Evolutionary conservation across 2,329 filamentous ascomycete species (phyloP).

Genomic region (Hyphodiscus sp.): DNA sequence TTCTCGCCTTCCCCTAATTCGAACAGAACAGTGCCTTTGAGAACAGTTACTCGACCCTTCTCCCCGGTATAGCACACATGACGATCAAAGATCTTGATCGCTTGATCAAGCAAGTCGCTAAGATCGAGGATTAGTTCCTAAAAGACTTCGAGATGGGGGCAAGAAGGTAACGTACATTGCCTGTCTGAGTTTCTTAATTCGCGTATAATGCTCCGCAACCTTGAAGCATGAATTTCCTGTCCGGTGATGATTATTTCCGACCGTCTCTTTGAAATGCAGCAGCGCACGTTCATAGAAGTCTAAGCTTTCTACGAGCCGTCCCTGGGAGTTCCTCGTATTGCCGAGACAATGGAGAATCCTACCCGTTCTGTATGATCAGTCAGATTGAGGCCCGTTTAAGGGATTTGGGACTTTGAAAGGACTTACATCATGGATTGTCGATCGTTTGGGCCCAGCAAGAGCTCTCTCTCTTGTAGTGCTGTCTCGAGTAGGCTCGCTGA

Average conservation of each 20-base stretch:
- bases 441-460: background rate
- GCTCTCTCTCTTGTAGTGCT: constrained; percentile 1
- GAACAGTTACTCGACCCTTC: no score
- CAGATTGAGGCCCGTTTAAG: background rate
- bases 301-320: constrained; percentile 16
- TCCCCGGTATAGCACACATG: no score
- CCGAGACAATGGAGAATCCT: background rate
- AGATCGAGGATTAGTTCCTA: no score
- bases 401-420: background rate
- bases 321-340: constrained; percentile 1
- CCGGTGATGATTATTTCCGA: constrained; percentile 24
- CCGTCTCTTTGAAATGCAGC: constrained; percentile 18
- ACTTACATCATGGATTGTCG: constrained; percentile 1
- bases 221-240: constrained; percentile 22
- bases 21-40: no score
- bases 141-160: no score
- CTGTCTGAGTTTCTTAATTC: background rate
- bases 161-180: no score
- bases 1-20: no score
- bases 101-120: no score
- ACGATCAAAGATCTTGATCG: no score
- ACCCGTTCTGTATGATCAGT: constrained; percentile 1
- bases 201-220: constrained; percentile 22
- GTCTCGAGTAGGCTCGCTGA: background rate
- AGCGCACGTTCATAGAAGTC: constrained; percentile 19